Evolutionary conservation across 805 yeast species (phyloP), one percentile per base, ranked within the genome.

Genomic region (Ogataea dorogensis): DNA sequence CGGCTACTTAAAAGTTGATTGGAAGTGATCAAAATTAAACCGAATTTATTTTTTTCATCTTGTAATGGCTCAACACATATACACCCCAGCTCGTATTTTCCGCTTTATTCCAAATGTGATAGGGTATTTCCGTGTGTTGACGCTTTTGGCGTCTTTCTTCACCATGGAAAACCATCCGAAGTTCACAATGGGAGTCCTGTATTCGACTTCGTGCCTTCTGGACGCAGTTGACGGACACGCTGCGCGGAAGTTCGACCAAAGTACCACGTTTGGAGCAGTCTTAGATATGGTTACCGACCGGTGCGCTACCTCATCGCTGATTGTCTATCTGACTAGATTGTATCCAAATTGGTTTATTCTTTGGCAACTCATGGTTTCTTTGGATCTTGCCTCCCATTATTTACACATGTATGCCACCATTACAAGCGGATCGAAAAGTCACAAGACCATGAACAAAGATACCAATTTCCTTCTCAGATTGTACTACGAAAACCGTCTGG

Each of bases 261-360:
- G 95, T 11, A 86, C 97, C 20, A 75, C 77, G 49, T 86, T 87
- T 49, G 99, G 99, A 23, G 98, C 98, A 13, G 95, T 94, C 14
- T 73, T 93, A 51, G 99, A 93, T 63, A 93, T 93, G 99, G 97
- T 93, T 20, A 91, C 98, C 13, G 99, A 93, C 61, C 74, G 99
- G 56, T 93, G 97, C 59, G 89, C 98, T 10, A 93, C 99, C 0
- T 77, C 95, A 10, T 83, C 96, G n/a, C 72, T 93, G 53, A 79
- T 93, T 49, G 88, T 95, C 59, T 93, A 75, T 60, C 69, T 93
- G 40, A 77, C 93, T 48, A 79, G 85, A 23, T 67, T 84, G 30
- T 91, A 86, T 55, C 97, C 97, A 6, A 51, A 61, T 20, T 83
- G 70, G 63, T 67, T 76, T 33, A 63, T 85, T 9, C 47, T 79